Evolutionary conservation across 805 yeast species (phyloP), one percentile per base, ranked within the genome.

Genomic region (Candida montana): DNA sequence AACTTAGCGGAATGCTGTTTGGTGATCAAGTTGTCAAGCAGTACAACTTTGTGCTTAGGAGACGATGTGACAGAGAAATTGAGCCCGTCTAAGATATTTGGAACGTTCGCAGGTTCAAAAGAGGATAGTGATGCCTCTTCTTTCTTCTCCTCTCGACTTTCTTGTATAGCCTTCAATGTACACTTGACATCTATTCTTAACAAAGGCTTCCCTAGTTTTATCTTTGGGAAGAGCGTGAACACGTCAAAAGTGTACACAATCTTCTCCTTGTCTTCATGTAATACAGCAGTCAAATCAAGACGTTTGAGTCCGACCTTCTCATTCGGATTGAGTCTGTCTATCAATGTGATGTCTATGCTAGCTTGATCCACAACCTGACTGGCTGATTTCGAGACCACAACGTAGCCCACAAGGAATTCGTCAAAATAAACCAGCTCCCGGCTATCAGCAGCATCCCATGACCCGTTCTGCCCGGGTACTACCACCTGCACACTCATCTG

Each of bases 211-310:
- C 43, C 45, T 4, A 56, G 26, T 33, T 46, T 49, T 10, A 46
- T 23, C 41, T 54, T 56, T 13, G 61, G 61, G 39, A 52, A 55
- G 4, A 51, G 34, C 4, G 50, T 37, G 21, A 49, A 44, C 7
- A 44, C 7, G 5, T 37, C 38, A 31, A 56, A 50, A 11, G 39
- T 44, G 39, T 44, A 54, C 2, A 47, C 31, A 3, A 31, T 8
- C 7, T 31, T 18, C 5, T 41, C 24, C 0, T 39, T 39, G 6
- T 35, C 23, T 2, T 19, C 18, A 4, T 9, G 12, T 7, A 41
- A 7, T 10, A 33, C 23, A 5, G 23, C 26, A 2, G 15, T 26
- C 21, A 36, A 19, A 12, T 24, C 23, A 4, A 37, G 12, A 3
- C 17, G 28, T 16, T 37, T 33, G 3, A 41, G 7, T 4, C 18